Conservation (phyloP, 2,329 filamentous ascomycete genomes). For the Orbilia oligospora region DNA sequence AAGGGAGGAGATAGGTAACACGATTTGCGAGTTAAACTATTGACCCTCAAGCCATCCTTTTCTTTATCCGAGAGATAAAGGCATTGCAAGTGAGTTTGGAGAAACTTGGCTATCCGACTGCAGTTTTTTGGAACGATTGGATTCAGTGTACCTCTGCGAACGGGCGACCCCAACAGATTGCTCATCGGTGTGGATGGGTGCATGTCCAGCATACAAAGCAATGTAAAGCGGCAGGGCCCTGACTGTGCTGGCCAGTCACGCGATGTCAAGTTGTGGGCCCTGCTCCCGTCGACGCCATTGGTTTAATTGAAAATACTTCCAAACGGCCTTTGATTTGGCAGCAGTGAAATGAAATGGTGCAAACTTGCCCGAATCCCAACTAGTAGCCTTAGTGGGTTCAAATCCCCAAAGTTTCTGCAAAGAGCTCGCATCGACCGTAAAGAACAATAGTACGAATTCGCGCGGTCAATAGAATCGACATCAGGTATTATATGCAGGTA, state of each 20-base stretch:
- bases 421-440: no score
- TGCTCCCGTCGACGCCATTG: not conserved
- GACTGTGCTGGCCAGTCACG: slow-evolving; percentile 1
- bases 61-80: not conserved
- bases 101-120: not conserved
- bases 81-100: not conserved
- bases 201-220: no score
- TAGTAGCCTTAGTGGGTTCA: not conserved
- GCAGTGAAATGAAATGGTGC: not conserved
- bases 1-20: not conserved
- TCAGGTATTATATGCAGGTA: not conserved
- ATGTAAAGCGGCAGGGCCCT: slow-evolving; percentile 8
- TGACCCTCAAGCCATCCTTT: not conserved
- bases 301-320: not conserved
- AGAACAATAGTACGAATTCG: no score
- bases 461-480: no score
- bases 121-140: not conserved
- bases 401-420: not conserved
- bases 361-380: not conserved
- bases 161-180: not conserved
- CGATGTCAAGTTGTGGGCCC: slow-evolving; percentile 10
- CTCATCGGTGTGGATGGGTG: not conserved
- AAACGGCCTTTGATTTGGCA: slow-evolving; percentile 2
- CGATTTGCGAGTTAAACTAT: not conserved
- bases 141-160: slow-evolving; percentile 1